Evolutionary conservation across 768 basidiomycete genomes (phyloP), one percentile per base, ranked within the genome.

Genomic region (Russula earlei): DNA sequence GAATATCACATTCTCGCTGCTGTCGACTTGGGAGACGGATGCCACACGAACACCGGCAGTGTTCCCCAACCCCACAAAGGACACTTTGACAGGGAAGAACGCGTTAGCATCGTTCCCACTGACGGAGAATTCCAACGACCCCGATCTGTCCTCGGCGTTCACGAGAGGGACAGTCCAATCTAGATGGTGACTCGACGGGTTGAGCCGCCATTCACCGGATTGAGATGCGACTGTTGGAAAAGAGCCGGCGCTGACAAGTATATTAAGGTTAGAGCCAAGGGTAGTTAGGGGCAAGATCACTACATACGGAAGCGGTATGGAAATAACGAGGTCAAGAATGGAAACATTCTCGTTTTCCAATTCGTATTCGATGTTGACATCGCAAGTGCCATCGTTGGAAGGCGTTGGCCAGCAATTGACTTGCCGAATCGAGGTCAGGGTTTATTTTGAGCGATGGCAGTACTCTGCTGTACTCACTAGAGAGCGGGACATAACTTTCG

Each of bases 351-450:
- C 79, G 60, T 91, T 88, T 67, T 95, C 92, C 44, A 98, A 85
- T 68, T 98, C 94, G 67, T 96, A 97, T 70, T 97, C 96, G 60
- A 98, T 90, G 70, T 89, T 94, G 57, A 98, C 90, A 61, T 95
- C 92, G 62, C 85, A 88, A 1, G 85, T 86, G n/a, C 92, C 92
- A 58, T 91, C 87, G 63, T 90, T 91, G 37, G 88, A 84, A 6
- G 90, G 87, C 12, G 91, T 85, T 12, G 94, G 96, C 94, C 94
- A 98, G 71, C 91, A 94, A 67, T 91, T 99, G 68, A 99, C 94
- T 93, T 61, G 19, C 54, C 29, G 48, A 29, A 45, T 34, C 29
- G 22, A 51, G 25, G 45, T 37, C 24, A 40, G 12, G 12, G 31
- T 20, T 14, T 19, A n/a, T 22, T 31, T 10, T 17, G 44, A 15